phyloP scores from a whole-genome alignment of 495 filamentous ascomycete species.

The Penicillium cosmopolitanum region DNA sequence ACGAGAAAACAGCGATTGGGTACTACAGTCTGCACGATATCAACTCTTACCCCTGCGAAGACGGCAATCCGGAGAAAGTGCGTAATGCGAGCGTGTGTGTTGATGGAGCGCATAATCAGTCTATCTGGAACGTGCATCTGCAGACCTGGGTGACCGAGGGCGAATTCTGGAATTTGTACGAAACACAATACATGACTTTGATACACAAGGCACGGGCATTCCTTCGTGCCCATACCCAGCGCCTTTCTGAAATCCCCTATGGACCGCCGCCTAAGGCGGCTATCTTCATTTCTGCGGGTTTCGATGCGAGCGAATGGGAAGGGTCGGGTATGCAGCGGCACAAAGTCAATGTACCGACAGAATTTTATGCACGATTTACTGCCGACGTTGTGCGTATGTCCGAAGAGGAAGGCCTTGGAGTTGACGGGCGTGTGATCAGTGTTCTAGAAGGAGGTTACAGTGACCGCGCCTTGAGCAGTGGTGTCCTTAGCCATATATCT shows the following conservation, averaged over 20 bases:
- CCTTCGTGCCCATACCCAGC: slow-evolving; percentile 67
- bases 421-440: slow-evolving; percentile 85
- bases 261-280: slow-evolving; percentile 71
- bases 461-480: slow-evolving; percentile 83
- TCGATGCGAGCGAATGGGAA: slow-evolving; percentile 96
- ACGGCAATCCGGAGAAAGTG: slow-evolving; percentile 85
- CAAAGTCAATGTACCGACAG: slow-evolving; percentile 91
- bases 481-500: slow-evolving; percentile 84
- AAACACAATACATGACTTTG: slow-evolving; percentile 70
- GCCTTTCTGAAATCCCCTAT: slow-evolving; percentile 55
- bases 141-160: slow-evolving; percentile 78
- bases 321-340: slow-evolving; percentile 91
- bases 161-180: slow-evolving; percentile 90
- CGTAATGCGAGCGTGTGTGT: slow-evolving; percentile 90
- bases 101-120: slow-evolving; percentile 88
- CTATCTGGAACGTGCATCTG: slow-evolving; percentile 94
- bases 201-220: slow-evolving; percentile 80
- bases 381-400: slow-evolving; percentile 80
- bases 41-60: slow-evolving; percentile 94
- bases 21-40: slow-evolving; percentile 98
- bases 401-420: slow-evolving; percentile 74
- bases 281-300: slow-evolving; percentile 93
- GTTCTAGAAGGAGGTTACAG: slow-evolving; percentile 96
- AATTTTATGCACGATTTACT: slow-evolving; percentile 91
- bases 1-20: slow-evolving; percentile 84